Conservation (phyloP, 1,284 basidiomycete species). For the Rhizoctonia solani region DNA sequence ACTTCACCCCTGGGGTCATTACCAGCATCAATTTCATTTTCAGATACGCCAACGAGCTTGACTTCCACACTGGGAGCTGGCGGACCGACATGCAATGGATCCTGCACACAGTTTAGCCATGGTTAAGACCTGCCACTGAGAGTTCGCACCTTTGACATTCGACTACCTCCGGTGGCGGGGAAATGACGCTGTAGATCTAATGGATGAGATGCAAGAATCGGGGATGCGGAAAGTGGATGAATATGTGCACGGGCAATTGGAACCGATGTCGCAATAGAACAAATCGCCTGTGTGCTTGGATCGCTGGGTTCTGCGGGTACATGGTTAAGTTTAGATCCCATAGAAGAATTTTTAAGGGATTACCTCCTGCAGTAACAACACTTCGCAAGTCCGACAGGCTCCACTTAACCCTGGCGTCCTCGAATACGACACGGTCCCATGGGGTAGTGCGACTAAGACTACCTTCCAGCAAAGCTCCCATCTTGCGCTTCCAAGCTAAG, state of each 20-base stretch:
- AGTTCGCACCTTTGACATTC: background rate
- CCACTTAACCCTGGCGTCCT: constrained; percentile 64
- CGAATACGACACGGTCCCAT: constrained; percentile 77
- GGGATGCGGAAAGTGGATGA: constrained; percentile 65
- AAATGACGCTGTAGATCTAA: constrained; percentile 71
- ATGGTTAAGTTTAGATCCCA: background rate
- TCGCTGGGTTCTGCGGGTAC: constrained; percentile 37
- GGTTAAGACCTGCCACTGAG: constrained; percentile 45
- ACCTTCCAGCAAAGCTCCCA: constrained; percentile 64
- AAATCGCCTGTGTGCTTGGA: constrained; percentile 54
- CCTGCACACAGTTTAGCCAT: constrained; percentile 1
- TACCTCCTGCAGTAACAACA: constrained; percentile 68
- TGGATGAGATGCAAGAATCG: constrained; percentile 71
- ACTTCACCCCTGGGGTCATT: constrained; percentile 56
- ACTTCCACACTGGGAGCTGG: constrained; percentile 74
- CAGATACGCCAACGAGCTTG: constrained; percentile 61
- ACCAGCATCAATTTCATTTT: constrained; percentile 64
- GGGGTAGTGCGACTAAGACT: constrained; percentile 73
- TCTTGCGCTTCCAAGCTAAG: constrained; percentile 73
- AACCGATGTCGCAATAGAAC: constrained; percentile 70
- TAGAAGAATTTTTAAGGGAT: constrained; percentile 38
- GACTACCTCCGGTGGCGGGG: constrained; percentile 43
- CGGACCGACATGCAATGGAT: constrained; percentile 60
- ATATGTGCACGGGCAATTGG: constrained; percentile 66
- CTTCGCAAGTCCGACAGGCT: constrained; percentile 56